Evolutionary conservation across 2,329 filamentous ascomycete genomes (phyloP).

Genomic region (Pseudogymnoascus sp.): DNA sequence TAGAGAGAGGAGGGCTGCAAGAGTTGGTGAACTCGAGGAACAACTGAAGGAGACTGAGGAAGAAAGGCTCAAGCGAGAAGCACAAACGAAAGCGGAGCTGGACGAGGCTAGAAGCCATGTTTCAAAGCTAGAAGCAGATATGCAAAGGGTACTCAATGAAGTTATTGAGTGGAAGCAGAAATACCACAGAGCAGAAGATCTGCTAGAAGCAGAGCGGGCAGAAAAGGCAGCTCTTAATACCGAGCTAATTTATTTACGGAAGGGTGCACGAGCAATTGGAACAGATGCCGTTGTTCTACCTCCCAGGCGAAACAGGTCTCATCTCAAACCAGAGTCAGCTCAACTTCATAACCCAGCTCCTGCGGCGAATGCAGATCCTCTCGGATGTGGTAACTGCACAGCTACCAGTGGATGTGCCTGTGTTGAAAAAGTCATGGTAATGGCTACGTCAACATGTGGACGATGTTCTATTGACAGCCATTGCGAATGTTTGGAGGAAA

Average conservation of each 20-base stretch:
- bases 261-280: constrained; percentile 23
- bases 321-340: constrained; percentile 8
- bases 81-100: constrained; percentile 36
- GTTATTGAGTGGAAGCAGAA: constrained; percentile 27
- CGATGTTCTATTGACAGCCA: constrained; percentile 54
- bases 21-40: constrained; percentile 67
- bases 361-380: constrained; percentile 12
- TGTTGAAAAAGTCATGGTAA: constrained; percentile 48
- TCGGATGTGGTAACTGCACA: constrained; percentile 49
- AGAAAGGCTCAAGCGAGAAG: constrained; percentile 46
- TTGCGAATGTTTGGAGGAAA: constrained; percentile 52
- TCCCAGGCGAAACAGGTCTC: constrained; percentile 20
- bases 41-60: constrained; percentile 54
- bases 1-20: constrained; percentile 74
- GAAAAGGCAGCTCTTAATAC: constrained; percentile 35
- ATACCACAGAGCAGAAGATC: constrained; percentile 27
- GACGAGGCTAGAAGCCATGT: constrained; percentile 37
- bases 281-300: constrained; percentile 34
- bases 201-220: constrained; percentile 29
- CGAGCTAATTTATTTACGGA: constrained; percentile 30
- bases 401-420: constrained; percentile 47
- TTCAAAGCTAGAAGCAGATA: constrained; percentile 51
- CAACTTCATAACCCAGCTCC: constrained; percentile 18
- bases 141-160: constrained; percentile 49
- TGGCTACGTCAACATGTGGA: constrained; percentile 50